phyloP scores from a whole-genome alignment of 139 green algal species.

The Micractinium sp. region DNA sequence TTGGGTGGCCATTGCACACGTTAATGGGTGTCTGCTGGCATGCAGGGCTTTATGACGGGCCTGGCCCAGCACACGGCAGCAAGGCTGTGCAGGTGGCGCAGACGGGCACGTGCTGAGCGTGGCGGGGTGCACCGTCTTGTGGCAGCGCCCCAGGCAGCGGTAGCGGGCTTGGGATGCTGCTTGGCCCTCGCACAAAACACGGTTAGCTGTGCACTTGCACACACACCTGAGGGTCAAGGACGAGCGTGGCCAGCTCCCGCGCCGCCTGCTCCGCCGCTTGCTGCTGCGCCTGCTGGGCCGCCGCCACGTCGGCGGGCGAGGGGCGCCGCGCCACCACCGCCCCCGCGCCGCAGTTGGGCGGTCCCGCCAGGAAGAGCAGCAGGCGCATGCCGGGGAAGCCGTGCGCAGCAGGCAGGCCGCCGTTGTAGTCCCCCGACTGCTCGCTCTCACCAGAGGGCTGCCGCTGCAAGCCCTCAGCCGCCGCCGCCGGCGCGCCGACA shows the following conservation, averaged over 20 bases:
- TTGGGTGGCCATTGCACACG: too few relatives aligned
- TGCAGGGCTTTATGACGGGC: too few relatives aligned
- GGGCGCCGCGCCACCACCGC: conserved; percentile 49
- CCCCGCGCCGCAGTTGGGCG: conserved; percentile 70
- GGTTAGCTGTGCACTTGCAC: neutral
- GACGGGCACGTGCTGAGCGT: too few relatives aligned
- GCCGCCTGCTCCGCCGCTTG: neutral
- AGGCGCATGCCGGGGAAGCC: conserved; percentile 45
- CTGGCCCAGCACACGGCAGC: too few relatives aligned
- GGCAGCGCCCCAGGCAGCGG: too few relatives aligned
- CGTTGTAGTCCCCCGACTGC: neutral
- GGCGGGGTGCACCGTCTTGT: too few relatives aligned
- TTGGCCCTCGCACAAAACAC: neutral
- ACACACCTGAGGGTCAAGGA: neutral
- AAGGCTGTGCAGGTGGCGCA: neutral
- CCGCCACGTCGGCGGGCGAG: neutral
- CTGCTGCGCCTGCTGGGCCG: neutral
- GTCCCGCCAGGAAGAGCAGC: conserved; percentile 72
- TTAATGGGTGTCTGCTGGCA: too few relatives aligned
- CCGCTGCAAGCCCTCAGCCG: neutral
- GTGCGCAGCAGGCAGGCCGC: conserved; percentile 2
- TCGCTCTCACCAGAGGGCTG: neutral
- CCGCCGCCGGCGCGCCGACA: neutral
- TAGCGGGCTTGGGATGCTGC: too few relatives aligned
- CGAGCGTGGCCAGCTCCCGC: neutral